These are phyloP conservation scores for Papiliotrema flavescens DNA, from an alignment of 1,284 basidiomycete species.

Conservation along the genomic window DNA sequence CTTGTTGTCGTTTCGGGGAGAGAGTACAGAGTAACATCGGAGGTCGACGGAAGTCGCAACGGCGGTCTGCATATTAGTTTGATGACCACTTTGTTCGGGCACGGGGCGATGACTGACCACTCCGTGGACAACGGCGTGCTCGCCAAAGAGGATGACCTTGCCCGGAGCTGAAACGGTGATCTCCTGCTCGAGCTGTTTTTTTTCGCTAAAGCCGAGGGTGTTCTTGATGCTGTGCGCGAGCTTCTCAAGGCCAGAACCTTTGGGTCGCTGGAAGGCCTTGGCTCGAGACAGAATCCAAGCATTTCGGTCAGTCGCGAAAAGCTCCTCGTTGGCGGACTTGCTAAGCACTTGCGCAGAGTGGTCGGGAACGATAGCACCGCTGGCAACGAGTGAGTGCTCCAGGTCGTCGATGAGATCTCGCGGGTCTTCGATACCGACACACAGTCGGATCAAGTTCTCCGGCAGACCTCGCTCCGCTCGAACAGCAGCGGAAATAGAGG, in stretches of 20 bases:
- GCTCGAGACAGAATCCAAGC: constrained; percentile 47
- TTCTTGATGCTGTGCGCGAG: constrained; percentile 34
- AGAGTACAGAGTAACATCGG: constrained; percentile 84
- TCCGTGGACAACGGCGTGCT: constrained; percentile 98
- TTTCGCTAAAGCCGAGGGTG: constrained; percentile 23
- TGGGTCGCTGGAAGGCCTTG: constrained; percentile 36
- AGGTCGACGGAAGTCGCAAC: constrained; percentile 93
- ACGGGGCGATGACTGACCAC: constrained; percentile 59
- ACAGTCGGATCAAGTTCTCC: constrained; percentile 95
- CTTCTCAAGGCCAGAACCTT: constrained; percentile 16
- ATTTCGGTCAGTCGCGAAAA: constrained; percentile 36
- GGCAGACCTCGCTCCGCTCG: constrained; percentile 91
- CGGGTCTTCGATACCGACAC: constrained; percentile 96
- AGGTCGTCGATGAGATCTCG: constrained; percentile 92
- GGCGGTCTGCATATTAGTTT: constrained; percentile 62
- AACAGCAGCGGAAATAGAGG: constrained; percentile 90
- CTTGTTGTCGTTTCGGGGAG: constrained; percentile 69
- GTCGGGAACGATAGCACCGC: constrained; percentile 69
- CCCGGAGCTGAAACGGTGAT: constrained; percentile 88
- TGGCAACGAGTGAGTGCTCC: constrained; percentile 83
- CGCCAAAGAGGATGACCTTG: constrained; percentile 97
- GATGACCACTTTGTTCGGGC: neutral
- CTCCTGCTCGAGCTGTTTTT: constrained; percentile 49
- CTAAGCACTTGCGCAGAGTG: constrained; percentile 26
- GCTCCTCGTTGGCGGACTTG: constrained; percentile 25